These are phyloP conservation scores for Metschnikowia peoriensis DNA, from an alignment of 805 yeast genomes.

Conservation along the genomic window DNA sequence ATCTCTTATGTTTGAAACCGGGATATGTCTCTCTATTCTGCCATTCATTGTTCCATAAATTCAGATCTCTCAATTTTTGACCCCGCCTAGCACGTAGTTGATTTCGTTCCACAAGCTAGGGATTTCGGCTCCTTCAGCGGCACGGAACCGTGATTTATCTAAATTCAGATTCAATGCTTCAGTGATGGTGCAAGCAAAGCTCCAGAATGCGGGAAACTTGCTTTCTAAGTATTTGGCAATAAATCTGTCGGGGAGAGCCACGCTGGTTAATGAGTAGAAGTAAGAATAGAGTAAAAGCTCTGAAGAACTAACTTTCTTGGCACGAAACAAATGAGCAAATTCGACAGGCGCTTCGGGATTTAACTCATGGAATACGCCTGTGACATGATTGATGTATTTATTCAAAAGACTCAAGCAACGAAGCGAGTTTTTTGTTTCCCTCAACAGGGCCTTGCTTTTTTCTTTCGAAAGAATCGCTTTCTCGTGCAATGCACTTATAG, in stretches of 20 bases:
- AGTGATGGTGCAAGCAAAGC: constrained; percentile 12
- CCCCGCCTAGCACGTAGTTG: constrained; percentile 13
- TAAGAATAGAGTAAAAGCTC: constrained; percentile 43
- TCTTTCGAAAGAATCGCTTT: constrained; percentile 33
- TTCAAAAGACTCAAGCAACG: constrained; percentile 29
- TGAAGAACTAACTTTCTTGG: constrained; percentile 21
- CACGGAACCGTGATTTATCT: constrained; percentile 18
- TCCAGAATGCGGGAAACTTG: constrained; percentile 30
- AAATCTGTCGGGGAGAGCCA: constrained; percentile 42
- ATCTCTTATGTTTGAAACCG: background rate
- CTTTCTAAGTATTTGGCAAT: constrained; percentile 31
- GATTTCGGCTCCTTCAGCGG: constrained; percentile 26
- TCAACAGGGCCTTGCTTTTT: constrained; percentile 27
- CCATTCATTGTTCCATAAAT: too few species aligned
- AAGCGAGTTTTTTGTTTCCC: constrained; percentile 34
- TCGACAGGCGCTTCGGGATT: constrained; percentile 14
- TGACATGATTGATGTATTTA: constrained; percentile 20
- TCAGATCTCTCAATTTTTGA: background rate
- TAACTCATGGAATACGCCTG: constrained; percentile 16
- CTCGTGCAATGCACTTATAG: constrained; percentile 41
- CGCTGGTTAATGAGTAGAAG: constrained; percentile 29
- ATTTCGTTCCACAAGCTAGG: constrained; percentile 40
- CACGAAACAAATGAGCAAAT: constrained; percentile 19
- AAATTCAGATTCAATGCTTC: constrained; percentile 15
- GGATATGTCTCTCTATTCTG: too few species aligned